Conservation (phyloP, 768 basidiomycete species). For the Naematelia aurantialba region DNA sequence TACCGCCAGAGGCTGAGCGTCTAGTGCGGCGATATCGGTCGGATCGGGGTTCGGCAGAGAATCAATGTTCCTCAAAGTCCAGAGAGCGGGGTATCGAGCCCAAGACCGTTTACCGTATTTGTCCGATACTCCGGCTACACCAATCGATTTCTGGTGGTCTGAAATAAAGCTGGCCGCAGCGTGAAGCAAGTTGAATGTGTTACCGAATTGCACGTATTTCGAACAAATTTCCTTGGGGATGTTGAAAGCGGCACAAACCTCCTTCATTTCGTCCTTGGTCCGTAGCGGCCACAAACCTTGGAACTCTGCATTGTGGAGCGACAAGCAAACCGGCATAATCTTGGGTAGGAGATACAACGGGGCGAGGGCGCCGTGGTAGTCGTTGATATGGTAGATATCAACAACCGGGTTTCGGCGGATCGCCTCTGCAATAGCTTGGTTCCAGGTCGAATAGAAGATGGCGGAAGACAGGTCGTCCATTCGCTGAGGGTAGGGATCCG, state of each 20-base stretch:
- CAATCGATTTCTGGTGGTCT: slow-evolving; percentile 84
- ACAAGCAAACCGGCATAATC: slow-evolving; percentile 82
- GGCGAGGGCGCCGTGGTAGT: slow-evolving; percentile 89
- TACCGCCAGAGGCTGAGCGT: slow-evolving; percentile 65
- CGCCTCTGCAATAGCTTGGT: slow-evolving; percentile 89
- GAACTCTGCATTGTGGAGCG: slow-evolving; percentile 95
- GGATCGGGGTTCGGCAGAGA: slow-evolving; percentile 90
- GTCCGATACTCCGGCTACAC: slow-evolving; percentile 95
- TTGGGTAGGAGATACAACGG: slow-evolving; percentile 88
- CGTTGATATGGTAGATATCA: slow-evolving; percentile 89
- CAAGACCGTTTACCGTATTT: slow-evolving; percentile 93
- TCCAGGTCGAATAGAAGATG: slow-evolving; percentile 98
- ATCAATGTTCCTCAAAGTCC: slow-evolving; percentile 93
- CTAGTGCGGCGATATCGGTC: slow-evolving; percentile 87
- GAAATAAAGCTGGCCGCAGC: slow-evolving; percentile 90
- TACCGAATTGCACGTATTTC: slow-evolving; percentile 95
- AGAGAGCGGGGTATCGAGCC: slow-evolving; percentile 93
- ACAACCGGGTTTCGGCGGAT: slow-evolving; percentile 79
- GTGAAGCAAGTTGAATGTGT: slow-evolving; percentile 93
- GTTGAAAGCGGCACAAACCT: slow-evolving; percentile 96
- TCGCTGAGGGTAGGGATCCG: slow-evolving; percentile 91
- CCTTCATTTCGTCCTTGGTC: slow-evolving; percentile 97
- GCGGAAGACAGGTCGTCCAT: slow-evolving; percentile 97
- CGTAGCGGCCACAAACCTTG: slow-evolving; percentile 92
- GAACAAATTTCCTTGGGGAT: slow-evolving; percentile 93